Evolutionary conservation across 2,329 filamentous ascomycete genomes (phyloP).

Genomic region (Dendrostoma leiphaemia): DNA sequence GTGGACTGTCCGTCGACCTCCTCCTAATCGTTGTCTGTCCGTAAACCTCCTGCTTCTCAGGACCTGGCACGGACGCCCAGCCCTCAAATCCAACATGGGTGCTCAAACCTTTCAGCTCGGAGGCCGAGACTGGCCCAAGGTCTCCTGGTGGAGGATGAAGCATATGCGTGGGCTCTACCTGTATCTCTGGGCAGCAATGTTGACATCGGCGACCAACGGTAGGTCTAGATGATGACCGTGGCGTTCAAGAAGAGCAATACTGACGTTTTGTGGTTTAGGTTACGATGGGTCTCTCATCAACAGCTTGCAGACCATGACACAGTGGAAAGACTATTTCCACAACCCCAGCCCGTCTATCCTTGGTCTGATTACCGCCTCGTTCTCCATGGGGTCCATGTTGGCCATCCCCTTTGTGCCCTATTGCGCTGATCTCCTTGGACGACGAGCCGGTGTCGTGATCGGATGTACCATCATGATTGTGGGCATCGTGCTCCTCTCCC

Average conservation of each 20-base stretch:
- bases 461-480: constrained; percentile 40
- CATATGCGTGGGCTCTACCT: constrained; percentile 31
- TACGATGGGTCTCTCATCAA: constrained; percentile 47
- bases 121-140: constrained; percentile 26
- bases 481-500: constrained; percentile 37
- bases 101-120: constrained; percentile 23
- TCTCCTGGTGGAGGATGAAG: constrained; percentile 30
- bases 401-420: constrained; percentile 45
- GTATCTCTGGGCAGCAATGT: constrained; percentile 32
- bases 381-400: constrained; percentile 43
- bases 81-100: constrained; percentile 18
- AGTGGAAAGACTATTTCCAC: constrained; percentile 38
- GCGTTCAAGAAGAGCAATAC: neutral
- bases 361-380: constrained; percentile 41
- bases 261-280: constrained; percentile 25
- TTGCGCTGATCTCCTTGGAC: constrained; percentile 42
- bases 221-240: constrained; percentile 1
- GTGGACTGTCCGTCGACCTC: neutral
- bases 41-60: neutral
- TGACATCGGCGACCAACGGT: constrained; percentile 35
- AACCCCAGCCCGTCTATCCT: constrained; percentile 32
- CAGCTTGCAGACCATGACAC: constrained; percentile 40
- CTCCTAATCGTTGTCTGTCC: neutral
- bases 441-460: constrained; percentile 42
- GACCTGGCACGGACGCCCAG: neutral